Conservation (phyloP, 1,139 yeast genomes). For the Geotrichum phurueaensis region DNA sequence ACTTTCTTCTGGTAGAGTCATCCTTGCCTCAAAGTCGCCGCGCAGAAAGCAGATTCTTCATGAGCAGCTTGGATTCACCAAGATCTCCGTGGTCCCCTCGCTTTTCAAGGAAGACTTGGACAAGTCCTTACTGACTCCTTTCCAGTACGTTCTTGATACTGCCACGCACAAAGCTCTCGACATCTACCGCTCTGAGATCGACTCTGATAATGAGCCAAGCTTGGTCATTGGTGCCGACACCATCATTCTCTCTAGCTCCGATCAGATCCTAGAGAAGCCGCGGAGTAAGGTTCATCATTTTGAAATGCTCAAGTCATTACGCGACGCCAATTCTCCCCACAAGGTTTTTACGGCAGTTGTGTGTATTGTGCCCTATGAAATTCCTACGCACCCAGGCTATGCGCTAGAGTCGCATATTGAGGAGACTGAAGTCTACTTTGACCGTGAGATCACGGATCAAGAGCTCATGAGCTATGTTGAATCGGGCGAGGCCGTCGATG, state of each 20-base stretch:
- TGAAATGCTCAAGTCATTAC: constrained; percentile 41
- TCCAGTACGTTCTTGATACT: constrained; percentile 64
- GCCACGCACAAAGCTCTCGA: constrained; percentile 58
- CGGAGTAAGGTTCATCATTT: constrained; percentile 45
- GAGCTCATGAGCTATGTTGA: constrained; percentile 56
- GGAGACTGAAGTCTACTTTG: constrained; percentile 46
- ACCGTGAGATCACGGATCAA: constrained; percentile 45
- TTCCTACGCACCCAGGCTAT: constrained; percentile 39
- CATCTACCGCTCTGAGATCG: constrained; percentile 46
- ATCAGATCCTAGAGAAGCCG: constrained; percentile 71
- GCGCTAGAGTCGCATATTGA: constrained; percentile 39
- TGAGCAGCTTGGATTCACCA: constrained; percentile 52
- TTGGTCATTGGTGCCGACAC: constrained; percentile 80
- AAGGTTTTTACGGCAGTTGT: constrained; percentile 66
- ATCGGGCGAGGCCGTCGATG: constrained; percentile 67
- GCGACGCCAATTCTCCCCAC: constrained; percentile 42
- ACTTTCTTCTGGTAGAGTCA: constrained; percentile 33
- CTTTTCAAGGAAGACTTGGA: constrained; percentile 68
- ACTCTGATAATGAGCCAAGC: constrained; percentile 36
- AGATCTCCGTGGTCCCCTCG: constrained; percentile 48
- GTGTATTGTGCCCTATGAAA: constrained; percentile 42
- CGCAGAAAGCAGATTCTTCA: constrained; percentile 63
- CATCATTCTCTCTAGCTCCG: constrained; percentile 55
- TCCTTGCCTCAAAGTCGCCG: constrained; percentile 82
- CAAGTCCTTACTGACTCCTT: constrained; percentile 45